These are phyloP conservation scores for Pterocarpus macrocarpus DNA, from an alignment of 306 rosid species.

Conservation along the genomic window DNA sequence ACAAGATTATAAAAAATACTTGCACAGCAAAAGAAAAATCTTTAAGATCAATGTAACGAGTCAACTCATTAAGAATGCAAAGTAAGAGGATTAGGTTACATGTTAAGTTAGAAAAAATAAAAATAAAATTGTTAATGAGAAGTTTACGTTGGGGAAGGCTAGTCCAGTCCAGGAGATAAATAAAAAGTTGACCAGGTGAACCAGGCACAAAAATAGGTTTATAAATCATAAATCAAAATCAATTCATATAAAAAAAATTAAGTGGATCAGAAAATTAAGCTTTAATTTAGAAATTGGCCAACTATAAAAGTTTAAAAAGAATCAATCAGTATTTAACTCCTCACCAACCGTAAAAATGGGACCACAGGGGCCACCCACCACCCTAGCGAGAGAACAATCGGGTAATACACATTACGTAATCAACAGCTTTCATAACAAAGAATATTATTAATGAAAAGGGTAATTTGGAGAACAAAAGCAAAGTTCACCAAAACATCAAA, in stretches of 20 bases:
- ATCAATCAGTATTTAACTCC: neutral
- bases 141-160: too few species aligned
- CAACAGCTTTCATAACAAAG: neutral
- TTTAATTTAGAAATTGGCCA: neutral
- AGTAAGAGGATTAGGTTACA: neutral
- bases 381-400: neutral
- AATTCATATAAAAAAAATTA: neutral
- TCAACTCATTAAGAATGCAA: too few species aligned
- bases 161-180: too few species aligned
- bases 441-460: neutral
- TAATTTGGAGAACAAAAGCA: constrained; percentile 1
- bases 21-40: too few species aligned
- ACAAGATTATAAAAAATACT: too few species aligned
- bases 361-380: neutral
- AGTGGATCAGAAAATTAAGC: neutral
- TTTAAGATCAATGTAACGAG: too few species aligned
- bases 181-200: too few species aligned
- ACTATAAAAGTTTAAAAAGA: neutral
- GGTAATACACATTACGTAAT: neutral
- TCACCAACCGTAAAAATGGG: neutral
- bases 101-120: too few species aligned
- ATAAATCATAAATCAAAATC: neutral
- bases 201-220: too few species aligned
- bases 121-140: too few species aligned
- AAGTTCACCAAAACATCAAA: neutral